A percentile compares a stretch with the other conserved stretches of the same genome.
These are phyloP conservation scores for Neobulgaria alba DNA, from an alignment of 2,329 filamentous ascomycete genomes.

Conservation along the genomic window DNA sequence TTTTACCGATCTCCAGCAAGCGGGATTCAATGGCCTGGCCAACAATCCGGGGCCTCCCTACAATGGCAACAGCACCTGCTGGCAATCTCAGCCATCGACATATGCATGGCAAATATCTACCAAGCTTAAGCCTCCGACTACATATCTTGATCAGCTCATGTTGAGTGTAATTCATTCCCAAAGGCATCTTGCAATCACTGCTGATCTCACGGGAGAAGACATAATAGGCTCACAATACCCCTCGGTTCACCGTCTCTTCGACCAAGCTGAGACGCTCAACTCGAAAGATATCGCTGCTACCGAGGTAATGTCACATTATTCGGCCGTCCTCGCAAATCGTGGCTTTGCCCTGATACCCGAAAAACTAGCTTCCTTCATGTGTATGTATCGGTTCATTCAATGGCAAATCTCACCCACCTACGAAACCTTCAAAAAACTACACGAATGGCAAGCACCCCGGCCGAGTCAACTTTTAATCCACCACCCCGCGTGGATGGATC, in stretches of 20 bases:
- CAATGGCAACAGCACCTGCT: slow-evolving; percentile 8
- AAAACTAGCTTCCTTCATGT: slow-evolving; percentile 26
- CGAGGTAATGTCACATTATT: slow-evolving; percentile 24
- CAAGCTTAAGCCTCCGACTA: slow-evolving; percentile 24
- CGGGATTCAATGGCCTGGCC: slow-evolving; percentile 20
- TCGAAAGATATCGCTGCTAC: slow-evolving; percentile 17
- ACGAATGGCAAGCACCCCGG: slow-evolving; percentile 23
- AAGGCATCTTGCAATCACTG: slow-evolving; percentile 10
- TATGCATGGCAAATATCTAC: slow-evolving; percentile 27
- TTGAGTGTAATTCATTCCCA: slow-evolving; percentile 12
- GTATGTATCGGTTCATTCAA: slow-evolving; percentile 26
- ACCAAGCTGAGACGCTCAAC: slow-evolving; percentile 12
- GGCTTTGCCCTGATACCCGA: slow-evolving; percentile 24
- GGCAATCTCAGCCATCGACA: slow-evolving; percentile 26
- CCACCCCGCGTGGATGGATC: slow-evolving; percentile 27
- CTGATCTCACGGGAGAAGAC: slow-evolving; percentile 13
- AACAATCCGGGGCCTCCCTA: slow-evolving; percentile 12
- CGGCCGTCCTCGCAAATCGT: slow-evolving; percentile 18
- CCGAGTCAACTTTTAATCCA: slow-evolving; percentile 19
- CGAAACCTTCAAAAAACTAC: slow-evolving; percentile 17
- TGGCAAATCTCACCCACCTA: slow-evolving; percentile 25
- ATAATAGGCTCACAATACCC: slow-evolving; percentile 19
- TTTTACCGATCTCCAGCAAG: slow-evolving; percentile 18
- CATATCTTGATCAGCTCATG: slow-evolving; percentile 24
- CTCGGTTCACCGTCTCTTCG: slow-evolving; percentile 24